A percentile compares a stretch with the other conserved stretches of the same genome.
Evolutionary conservation across 2,329 filamentous ascomycete species (phyloP).

Genomic region (Hypomyces rosellus): DNA sequence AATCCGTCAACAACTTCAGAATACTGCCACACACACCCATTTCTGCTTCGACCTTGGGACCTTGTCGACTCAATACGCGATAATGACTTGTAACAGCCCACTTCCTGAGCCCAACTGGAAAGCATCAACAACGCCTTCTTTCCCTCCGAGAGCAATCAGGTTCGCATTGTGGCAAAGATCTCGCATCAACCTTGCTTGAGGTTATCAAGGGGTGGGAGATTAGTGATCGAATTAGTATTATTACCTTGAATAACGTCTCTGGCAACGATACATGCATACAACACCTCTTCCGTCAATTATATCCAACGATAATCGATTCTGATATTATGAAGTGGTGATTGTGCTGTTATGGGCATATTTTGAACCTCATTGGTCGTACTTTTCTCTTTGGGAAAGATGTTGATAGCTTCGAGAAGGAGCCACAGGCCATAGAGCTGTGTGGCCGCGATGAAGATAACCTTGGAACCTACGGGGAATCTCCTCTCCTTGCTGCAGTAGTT

Average conservation of each 20-base stretch:
- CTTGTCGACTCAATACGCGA: background rate
- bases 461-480: too few relatives aligned
- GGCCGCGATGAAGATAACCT: too few relatives aligned
- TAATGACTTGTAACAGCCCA: background rate
- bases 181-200: background rate
- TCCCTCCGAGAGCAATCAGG: background rate
- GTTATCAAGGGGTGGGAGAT: background rate
- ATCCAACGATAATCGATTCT: too few relatives aligned
- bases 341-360: too few relatives aligned
- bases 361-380: too few relatives aligned
- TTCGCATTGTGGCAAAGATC: background rate
- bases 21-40: background rate
- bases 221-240: background rate
- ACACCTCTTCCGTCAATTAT: too few relatives aligned
- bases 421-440: too few relatives aligned
- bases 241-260: background rate
- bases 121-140: background rate
- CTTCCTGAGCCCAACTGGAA: background rate
- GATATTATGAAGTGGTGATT: too few relatives aligned
- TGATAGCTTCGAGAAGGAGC: too few relatives aligned
- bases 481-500: too few relatives aligned
- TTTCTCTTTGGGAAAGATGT: too few relatives aligned
- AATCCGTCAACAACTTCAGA: background rate
- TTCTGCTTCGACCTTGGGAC: slow-evolving; percentile 1
- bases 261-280: too few relatives aligned